Percentiles rank a stretch among this genome's conserved stretches.
Conservation (phyloP, 768 basidiomycete genomes). For the Lentinula sp. region DNA sequence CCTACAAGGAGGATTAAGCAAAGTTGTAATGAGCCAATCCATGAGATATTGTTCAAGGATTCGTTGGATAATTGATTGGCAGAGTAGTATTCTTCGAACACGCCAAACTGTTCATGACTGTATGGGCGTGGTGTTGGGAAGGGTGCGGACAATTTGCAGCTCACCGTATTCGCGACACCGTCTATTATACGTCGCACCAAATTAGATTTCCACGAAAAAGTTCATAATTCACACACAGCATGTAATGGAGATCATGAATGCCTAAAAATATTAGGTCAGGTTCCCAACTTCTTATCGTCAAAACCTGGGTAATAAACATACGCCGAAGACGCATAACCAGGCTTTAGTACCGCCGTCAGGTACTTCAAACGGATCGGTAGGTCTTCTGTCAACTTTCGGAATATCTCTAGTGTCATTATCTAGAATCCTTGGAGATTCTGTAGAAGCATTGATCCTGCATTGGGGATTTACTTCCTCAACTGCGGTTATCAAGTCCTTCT, state of each 20-base stretch:
- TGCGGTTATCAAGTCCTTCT: background rate
- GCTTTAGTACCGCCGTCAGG: slow-evolving; percentile 11
- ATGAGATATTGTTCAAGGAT: slow-evolving; percentile 13
- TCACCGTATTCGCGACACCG: slow-evolving; percentile 12
- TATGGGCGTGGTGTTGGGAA: background rate
- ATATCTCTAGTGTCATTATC: background rate
- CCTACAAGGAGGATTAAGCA: slow-evolving; percentile 13
- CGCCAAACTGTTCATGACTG: slow-evolving; percentile 10
- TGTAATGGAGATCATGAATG: slow-evolving; percentile 14
- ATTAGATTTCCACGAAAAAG: background rate
- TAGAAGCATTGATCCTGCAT: background rate
- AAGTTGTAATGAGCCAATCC: slow-evolving; percentile 18
- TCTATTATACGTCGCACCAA: background rate
- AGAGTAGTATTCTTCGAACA: slow-evolving; percentile 13
- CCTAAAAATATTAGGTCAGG: background rate
- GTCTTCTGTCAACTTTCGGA: too few relatives aligned
- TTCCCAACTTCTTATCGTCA: background rate
- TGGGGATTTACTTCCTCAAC: background rate
- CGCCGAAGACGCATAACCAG: slow-evolving; percentile 13
- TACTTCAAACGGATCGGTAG: background rate
- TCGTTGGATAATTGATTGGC: slow-evolving; percentile 11
- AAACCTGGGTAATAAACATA: background rate
- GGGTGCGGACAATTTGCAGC: background rate
- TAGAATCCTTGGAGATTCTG: background rate
- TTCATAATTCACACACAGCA: slow-evolving; percentile 10